Conservation (phyloP, 768 basidiomycete genomes). For the Plicaturopsis crispa region DNA sequence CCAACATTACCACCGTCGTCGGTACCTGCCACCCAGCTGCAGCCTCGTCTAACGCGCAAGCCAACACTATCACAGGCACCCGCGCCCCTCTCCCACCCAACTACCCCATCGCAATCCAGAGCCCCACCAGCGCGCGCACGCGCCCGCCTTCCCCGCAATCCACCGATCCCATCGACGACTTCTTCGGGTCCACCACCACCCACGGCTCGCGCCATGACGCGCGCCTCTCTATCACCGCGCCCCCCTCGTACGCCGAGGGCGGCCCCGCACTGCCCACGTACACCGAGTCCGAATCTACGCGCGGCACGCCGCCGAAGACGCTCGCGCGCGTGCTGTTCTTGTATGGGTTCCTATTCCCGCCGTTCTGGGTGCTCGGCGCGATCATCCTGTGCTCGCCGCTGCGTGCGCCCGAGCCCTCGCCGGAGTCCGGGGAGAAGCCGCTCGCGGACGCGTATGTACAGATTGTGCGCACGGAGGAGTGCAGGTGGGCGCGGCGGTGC, state of each 20-base stretch:
- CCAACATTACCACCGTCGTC: no score
- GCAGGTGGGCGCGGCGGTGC: conserved; percentile 36
- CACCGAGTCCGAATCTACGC: conserved; percentile 11
- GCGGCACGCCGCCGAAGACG: conserved; percentile 29
- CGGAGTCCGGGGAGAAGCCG: conserved; percentile 22
- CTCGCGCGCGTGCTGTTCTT: conserved; percentile 42
- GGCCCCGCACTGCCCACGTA: conserved; percentile 1
- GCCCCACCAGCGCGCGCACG: no score
- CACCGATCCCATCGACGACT: no score
- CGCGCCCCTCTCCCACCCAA: no score
- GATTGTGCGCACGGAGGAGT: conserved; percentile 26
- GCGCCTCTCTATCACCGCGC: no score
- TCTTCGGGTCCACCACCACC: no score
- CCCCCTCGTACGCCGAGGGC: not conserved
- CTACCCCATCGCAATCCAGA: no score
- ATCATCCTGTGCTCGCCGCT: conserved; percentile 33
- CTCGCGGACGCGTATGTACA: conserved; percentile 18
- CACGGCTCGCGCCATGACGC: conserved; percentile 26
- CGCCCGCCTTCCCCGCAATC: no score
- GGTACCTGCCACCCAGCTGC: no score
- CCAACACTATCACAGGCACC: no score
- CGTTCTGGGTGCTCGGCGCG: conserved; percentile 37
- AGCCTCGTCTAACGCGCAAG: no score
- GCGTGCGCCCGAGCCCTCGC: conserved; percentile 20
- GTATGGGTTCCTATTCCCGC: conserved; percentile 44